These are phyloP conservation scores for Pythium aristosporum DNA, from an alignment of 352 stramenopile species.

Conservation along the genomic window DNA sequence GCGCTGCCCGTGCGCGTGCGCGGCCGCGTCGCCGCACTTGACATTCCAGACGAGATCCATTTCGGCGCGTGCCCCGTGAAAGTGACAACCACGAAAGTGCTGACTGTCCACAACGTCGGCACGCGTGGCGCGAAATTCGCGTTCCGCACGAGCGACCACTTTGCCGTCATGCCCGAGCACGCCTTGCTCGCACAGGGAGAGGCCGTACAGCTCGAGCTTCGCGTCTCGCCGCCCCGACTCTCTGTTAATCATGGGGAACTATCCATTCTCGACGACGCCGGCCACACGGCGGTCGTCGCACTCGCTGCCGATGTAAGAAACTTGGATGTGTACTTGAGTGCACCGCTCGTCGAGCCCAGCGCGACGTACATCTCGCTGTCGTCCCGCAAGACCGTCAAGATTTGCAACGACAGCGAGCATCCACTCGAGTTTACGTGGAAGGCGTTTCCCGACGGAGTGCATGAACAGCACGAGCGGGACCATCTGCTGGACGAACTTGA, in stretches of 20 bases:
- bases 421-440: constrained; percentile 93
- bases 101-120: constrained; percentile 91
- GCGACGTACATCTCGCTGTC: constrained; percentile 92
- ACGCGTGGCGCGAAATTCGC: constrained; percentile 72
- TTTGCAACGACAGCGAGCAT: constrained; percentile 92
- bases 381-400: constrained; percentile 88
- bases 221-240: constrained; percentile 39
- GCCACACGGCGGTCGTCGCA: constrained; percentile 64
- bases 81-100: constrained; percentile 63
- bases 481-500: constrained; percentile 83
- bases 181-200: constrained; percentile 62
- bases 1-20: constrained; percentile 86
- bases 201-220: constrained; percentile 80
- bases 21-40: constrained; percentile 81
- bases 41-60: constrained; percentile 88
- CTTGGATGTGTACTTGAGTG: constrained; percentile 90
- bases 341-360: constrained; percentile 77
- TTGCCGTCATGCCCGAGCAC: constrained; percentile 61
- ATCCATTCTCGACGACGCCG: constrained; percentile 81
- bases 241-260: constrained; percentile 67
- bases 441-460: constrained; percentile 66
- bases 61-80: constrained; percentile 90
- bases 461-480: constrained; percentile 84
- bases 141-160: constrained; percentile 61
- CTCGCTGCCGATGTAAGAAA: constrained; percentile 78